Evolutionary conservation across 371 early-diverging fungal genomes (phyloP).

Genomic region (Lichtheimia ornata): DNA sequence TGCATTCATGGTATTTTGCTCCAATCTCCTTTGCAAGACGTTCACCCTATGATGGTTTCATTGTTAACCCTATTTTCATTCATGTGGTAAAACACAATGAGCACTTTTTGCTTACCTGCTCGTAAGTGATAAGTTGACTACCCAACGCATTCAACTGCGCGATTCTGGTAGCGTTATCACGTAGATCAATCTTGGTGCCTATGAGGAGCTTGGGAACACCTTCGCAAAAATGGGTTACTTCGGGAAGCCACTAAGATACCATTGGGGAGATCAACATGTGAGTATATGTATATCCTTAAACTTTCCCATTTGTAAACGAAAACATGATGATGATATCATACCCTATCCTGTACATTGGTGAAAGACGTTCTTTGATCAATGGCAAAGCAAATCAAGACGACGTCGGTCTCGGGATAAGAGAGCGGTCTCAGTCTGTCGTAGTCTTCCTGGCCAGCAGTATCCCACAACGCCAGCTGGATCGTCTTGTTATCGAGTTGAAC

Average conservation of each 20-base stretch:
- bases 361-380: slow-evolving; percentile 68
- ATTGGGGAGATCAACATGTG: background rate
- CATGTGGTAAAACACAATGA: slow-evolving; percentile 1
- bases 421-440: slow-evolving; percentile 83
- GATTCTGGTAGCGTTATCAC: slow-evolving; percentile 48
- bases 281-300: background rate
- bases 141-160: slow-evolving; percentile 37
- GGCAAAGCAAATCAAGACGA: slow-evolving; percentile 72
- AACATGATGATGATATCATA: slow-evolving; percentile 16
- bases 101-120: slow-evolving; percentile 26
- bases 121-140: slow-evolving; percentile 31
- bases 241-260: slow-evolving; percentile 73
- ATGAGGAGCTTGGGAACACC: slow-evolving; percentile 85
- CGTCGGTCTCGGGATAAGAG: slow-evolving; percentile 76
- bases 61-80: background rate
- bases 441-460: slow-evolving; percentile 90
- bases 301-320: too few relatives aligned
- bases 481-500: slow-evolving; percentile 62
- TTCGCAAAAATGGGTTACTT: slow-evolving; percentile 84
- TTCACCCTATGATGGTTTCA: slow-evolving; percentile 32
- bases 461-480: slow-evolving; percentile 70
- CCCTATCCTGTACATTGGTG: slow-evolving; percentile 64
- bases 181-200: slow-evolving; percentile 86
- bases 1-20: slow-evolving; percentile 55
- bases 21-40: slow-evolving; percentile 49